Base-by-base conservation (phyloP, 805 yeast genomes). In the Scheffersomyces ergatensis region DNA sequence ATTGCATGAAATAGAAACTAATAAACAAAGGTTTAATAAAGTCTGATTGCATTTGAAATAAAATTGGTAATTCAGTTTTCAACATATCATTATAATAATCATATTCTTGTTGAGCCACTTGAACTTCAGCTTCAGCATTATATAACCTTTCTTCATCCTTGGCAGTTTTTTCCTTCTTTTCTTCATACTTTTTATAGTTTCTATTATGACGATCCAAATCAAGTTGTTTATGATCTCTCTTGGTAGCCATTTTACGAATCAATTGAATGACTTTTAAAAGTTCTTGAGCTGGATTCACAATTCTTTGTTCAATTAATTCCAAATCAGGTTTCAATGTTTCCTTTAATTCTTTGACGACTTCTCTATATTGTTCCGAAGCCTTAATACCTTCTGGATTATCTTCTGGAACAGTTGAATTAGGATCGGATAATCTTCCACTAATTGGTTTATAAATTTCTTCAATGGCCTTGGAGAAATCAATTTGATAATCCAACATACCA, bases 381-480 rank as follows among this genome's bases (percentile, higher is more conserved):
- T 85, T 82, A 50, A 93, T 89, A 52, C 98, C 99, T 39, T 93
- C 95, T 3, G 97, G 97, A 57, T 90, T 90, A 51, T 95, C 97
- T 60, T 93, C 99, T 0, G 90, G 90, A 35, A 80, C 77, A 2
- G 88, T 64, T 6, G 93, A 79, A 57, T 83, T 86, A 6, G 97
- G 97, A 60, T 93, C 98, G 13, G 93, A 82, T 59, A 86, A 72
- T 46, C 89, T 82, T 33, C 99, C 99, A 41, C 93, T 82, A 46
- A 93, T 93, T 1, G 99, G 99, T 65, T 92, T 89, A 70, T 89
- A 93, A 45, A 93, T 85, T 58, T 90, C 97, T 62, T 90, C 97
- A 65, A 93, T 89, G 3, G 95, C 92, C 56, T 84, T 85, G n/a
- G 96, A 85, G 62, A 90, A 93, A 44, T 92, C 97, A 50, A 92